Evolutionary conservation across 2,329 filamentous ascomycete species (phyloP).

Genomic region (Aspergillus cejpii): DNA sequence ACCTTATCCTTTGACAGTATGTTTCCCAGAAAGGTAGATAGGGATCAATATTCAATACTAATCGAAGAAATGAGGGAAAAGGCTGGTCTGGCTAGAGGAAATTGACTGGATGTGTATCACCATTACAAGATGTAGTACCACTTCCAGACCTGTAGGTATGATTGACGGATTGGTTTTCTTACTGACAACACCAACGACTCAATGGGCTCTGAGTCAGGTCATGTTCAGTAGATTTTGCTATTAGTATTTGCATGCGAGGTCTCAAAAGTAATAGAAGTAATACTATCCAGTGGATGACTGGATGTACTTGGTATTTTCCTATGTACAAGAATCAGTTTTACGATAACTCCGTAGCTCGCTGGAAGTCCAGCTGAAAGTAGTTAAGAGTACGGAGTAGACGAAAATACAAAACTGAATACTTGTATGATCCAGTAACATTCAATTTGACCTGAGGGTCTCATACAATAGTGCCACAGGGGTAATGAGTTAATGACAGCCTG

Average conservation of each 20-base stretch:
- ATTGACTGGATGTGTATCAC: background rate
- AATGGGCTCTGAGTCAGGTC: constrained; percentile 20
- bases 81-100: background rate
- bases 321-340: too few relatives aligned
- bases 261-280: background rate
- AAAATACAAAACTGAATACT: too few relatives aligned
- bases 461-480: too few relatives aligned
- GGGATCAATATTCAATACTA: constrained; percentile 4
- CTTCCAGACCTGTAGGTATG: background rate
- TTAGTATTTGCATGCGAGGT: background rate
- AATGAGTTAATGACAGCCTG: too few relatives aligned
- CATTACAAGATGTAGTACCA: constrained; percentile 1
- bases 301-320: background rate
- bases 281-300: background rate
- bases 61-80: constrained; percentile 3
- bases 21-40: constrained; percentile 1
- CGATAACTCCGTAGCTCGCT: too few relatives aligned
- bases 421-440: too few relatives aligned
- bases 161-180: background rate
- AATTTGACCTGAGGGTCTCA: too few relatives aligned
- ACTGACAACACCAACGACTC: constrained; percentile 13
- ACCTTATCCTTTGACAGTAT: background rate
- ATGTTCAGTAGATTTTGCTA: constrained; percentile 10
- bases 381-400: too few relatives aligned
- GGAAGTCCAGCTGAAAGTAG: too few relatives aligned